phyloP scores from a whole-genome alignment of 2,329 filamentous ascomycete species.

The Fusarium lyarnte region DNA sequence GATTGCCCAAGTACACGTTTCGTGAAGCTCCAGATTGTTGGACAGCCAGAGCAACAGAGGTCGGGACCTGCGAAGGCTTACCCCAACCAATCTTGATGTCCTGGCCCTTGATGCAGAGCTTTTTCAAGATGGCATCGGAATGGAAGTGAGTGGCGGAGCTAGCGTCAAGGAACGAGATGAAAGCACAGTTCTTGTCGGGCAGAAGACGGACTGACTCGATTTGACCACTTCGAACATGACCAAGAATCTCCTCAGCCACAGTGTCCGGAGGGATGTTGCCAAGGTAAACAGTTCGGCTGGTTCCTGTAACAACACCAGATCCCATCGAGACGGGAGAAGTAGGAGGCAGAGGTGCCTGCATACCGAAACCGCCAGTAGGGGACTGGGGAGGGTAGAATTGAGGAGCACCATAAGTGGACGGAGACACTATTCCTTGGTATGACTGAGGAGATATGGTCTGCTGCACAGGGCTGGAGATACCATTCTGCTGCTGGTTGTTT shows the following conservation, averaged over 20 bases:
- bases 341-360: constrained; percentile 67
- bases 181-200: constrained; percentile 99
- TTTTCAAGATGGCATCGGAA: constrained; percentile 99
- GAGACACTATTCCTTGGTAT: constrained; percentile 87
- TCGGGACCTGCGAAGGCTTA: constrained; percentile 97
- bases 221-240: constrained; percentile 95
- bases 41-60: constrained; percentile 94
- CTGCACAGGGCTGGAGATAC: constrained; percentile 78
- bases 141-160: constrained; percentile 99
- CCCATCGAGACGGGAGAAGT: constrained; percentile 80
- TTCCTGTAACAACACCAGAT: constrained; percentile 85
- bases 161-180: constrained; percentile 98
- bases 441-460: constrained; percentile 81
- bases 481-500: constrained; percentile 65
- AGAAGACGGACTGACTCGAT: constrained; percentile 98
- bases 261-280: constrained; percentile 99
- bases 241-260: constrained; percentile 93
- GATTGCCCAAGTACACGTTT: constrained; percentile 95
- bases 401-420: constrained; percentile 81
- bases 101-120: constrained; percentile 97
- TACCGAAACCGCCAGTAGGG: constrained; percentile 78
- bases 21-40: constrained; percentile 97
- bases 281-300: constrained; percentile 95
- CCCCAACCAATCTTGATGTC: constrained; percentile 99
- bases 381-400: constrained; percentile 92